Evolutionary conservation across 257 asterid species (phyloP).

Genomic region (Prunella vulgaris): DNA sequence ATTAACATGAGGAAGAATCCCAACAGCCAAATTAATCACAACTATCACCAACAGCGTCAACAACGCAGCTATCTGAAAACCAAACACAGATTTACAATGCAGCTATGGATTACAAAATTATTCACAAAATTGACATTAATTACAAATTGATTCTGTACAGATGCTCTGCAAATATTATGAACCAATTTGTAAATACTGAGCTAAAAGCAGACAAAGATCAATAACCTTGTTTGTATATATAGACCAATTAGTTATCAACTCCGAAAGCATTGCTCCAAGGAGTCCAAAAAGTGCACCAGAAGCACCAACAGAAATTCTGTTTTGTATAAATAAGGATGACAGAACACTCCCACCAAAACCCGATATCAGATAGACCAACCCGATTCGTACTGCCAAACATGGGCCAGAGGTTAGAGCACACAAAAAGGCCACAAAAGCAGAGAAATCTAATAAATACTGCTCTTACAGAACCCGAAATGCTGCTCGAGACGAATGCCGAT

Average conservation of each 20-base stretch:
- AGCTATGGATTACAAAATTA: no score
- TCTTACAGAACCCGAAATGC: constrained; percentile 82
- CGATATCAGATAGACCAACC: constrained; percentile 60
- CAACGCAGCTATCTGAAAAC: constrained; percentile 63
- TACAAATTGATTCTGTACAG: no score
- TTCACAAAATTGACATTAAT: no score
- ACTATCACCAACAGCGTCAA: constrained; percentile 62
- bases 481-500: constrained; percentile 95
- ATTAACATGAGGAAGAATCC: constrained; percentile 80
- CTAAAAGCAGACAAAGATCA: not conserved
- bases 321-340: constrained; percentile 60
- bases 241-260: constrained; percentile 86
- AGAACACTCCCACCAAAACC: constrained; percentile 86
- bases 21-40: constrained; percentile 62
- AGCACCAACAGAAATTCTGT: constrained; percentile 76
- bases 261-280: constrained; percentile 94
- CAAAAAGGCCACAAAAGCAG: not conserved
- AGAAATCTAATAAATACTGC: not conserved
- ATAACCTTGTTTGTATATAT: constrained; percentile 81
- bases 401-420: not conserved
- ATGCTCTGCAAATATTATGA: no score
- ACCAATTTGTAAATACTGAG: no score
- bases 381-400: constrained; percentile 53
- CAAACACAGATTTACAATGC: not conserved
- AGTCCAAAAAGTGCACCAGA: constrained; percentile 97